Base-by-base conservation (phyloP, 2,329 filamentous ascomycete genomes). In the Diaporthe citrichinensis region DNA sequence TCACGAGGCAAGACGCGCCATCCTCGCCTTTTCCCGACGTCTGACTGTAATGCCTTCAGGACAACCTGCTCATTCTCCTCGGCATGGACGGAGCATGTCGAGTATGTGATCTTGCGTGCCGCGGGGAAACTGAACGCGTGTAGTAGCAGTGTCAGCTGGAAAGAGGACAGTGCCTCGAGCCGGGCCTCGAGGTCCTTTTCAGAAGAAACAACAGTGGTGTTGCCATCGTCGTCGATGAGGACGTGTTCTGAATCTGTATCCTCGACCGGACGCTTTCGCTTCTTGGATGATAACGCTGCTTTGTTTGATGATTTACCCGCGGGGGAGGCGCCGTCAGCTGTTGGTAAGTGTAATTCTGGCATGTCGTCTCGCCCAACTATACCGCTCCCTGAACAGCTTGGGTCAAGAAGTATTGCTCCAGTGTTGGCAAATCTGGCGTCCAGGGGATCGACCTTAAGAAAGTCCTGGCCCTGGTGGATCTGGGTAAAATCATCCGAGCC, bases 371-470 rank as follows among this genome's bases (percentile, higher is more conserved):
- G 90, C 3, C 96, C 95, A 34, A 98, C 92, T 74, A 99, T 99
- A 1, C 97, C 97, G 81, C 95, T 98, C 0, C 97, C 97, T 1
- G 96, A 98, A 82, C 97, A 99, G 82, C 95, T 98, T 0, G 97
- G 97, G 82, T 99, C 97, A 2, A 99, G 89, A 0, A 99, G 88
- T 55, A 99, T 87, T 10, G 93, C 94, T 0, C 92, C 91, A n/a
- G 98, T 95, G n/a, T 91, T 86, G 62, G 85, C 85, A 80, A 93
- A 96, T 62, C 89, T 87, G 3, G 87, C 83, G 1, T 90, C 88
- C 1, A 84, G 78, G 0, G 95, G 94, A 76, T 96, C 90, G 7
- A 95, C 89, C 71, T 92, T 92, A 20, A 98, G 85, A 79, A 98
- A 98, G 82, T 99, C 96, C 79, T 95, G 92, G 0, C 92, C 93